Evolutionary conservation across 495 filamentous ascomycete genomes (phyloP).

Genomic region (Astrocystis sublimbata): DNA sequence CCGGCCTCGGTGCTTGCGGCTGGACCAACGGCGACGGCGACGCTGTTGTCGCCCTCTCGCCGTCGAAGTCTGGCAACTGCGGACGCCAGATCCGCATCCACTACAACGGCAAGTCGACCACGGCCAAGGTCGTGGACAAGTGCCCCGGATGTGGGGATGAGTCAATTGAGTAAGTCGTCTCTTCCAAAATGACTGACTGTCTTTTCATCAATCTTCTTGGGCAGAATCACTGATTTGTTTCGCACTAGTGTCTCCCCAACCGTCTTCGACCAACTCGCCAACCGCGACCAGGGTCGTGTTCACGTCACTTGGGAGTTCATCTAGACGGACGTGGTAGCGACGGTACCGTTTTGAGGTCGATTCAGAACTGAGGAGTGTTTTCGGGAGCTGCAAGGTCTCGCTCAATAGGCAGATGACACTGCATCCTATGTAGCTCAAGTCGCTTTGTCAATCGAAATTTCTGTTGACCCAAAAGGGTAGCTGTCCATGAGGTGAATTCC

Average conservation of each 20-base stretch:
- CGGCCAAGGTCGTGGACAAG: slow-evolving; percentile 67
- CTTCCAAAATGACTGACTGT: neutral
- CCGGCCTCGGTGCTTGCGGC: slow-evolving; percentile 50
- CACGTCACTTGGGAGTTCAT: slow-evolving; percentile 39
- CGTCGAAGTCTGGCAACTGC: slow-evolving; percentile 47
- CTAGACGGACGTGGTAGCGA: slow-evolving; percentile 2
- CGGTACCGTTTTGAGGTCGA: neutral
- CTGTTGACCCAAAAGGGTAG: neutral
- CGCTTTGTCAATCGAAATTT: neutral
- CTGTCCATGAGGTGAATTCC: neutral
- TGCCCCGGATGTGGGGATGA: slow-evolving; percentile 63
- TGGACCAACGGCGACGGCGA: slow-evolving; percentile 36
- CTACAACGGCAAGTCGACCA: slow-evolving; percentile 53
- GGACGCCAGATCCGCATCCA: slow-evolving; percentile 62
- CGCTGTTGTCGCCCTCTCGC: slow-evolving; percentile 47
- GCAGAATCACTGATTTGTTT: neutral
- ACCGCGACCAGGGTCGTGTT: slow-evolving; percentile 33
- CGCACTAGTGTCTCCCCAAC: slow-evolving; percentile 36
- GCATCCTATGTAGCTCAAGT: neutral
- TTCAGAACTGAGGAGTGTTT: neutral
- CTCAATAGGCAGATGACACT: neutral
- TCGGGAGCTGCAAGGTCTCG: too few species aligned
- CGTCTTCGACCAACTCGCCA: slow-evolving; percentile 44
- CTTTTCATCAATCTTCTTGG: neutral
- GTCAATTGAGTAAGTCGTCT: slow-evolving; percentile 39